These are phyloP conservation scores for Termitomyces sp. DNA, from an alignment of 768 basidiomycete genomes.

Conservation along the genomic window DNA sequence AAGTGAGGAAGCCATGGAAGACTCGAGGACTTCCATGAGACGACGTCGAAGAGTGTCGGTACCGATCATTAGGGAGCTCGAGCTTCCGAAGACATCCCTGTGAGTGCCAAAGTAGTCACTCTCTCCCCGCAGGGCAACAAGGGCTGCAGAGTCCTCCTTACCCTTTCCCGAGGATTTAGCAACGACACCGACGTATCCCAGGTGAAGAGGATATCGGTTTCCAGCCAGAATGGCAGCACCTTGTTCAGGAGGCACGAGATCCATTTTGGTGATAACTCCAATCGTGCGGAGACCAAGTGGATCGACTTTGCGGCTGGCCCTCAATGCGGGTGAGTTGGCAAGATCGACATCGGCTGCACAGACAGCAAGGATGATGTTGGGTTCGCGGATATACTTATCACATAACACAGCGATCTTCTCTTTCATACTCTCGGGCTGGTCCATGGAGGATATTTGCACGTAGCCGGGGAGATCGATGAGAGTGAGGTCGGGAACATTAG, in stretches of 20 bases:
- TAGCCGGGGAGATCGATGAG: slow-evolving; percentile 98
- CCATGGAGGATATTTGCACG: slow-evolving; percentile 90
- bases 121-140: slow-evolving; percentile 57
- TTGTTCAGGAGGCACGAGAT: slow-evolving; percentile 83
- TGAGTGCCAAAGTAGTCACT: slow-evolving; percentile 67
- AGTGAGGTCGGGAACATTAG: slow-evolving; percentile 94
- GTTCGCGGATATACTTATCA: slow-evolving; percentile 97
- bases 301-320: slow-evolving; percentile 92
- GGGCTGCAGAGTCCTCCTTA: slow-evolving; percentile 45
- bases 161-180: slow-evolving; percentile 71
- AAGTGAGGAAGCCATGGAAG: slow-evolving; percentile 94
- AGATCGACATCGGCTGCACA: slow-evolving; percentile 99
- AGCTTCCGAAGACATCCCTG: slow-evolving; percentile 57
- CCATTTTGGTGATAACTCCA: slow-evolving; percentile 99
- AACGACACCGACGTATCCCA: slow-evolving; percentile 97
- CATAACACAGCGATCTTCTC: slow-evolving; percentile 89
- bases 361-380: slow-evolving; percentile 99
- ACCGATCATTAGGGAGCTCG: slow-evolving; percentile 80
- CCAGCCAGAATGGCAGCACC: slow-evolving; percentile 82
- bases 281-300: slow-evolving; percentile 94
- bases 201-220: slow-evolving; percentile 93
- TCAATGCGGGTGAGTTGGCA: slow-evolving; percentile 93
- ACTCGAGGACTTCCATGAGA: slow-evolving; percentile 96
- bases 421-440: slow-evolving; percentile 93
- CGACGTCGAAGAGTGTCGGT: slow-evolving; percentile 86